These are phyloP conservation scores for Zygoascus biomembranicola DNA, from an alignment of 805 yeast species.

Conservation along the genomic window DNA sequence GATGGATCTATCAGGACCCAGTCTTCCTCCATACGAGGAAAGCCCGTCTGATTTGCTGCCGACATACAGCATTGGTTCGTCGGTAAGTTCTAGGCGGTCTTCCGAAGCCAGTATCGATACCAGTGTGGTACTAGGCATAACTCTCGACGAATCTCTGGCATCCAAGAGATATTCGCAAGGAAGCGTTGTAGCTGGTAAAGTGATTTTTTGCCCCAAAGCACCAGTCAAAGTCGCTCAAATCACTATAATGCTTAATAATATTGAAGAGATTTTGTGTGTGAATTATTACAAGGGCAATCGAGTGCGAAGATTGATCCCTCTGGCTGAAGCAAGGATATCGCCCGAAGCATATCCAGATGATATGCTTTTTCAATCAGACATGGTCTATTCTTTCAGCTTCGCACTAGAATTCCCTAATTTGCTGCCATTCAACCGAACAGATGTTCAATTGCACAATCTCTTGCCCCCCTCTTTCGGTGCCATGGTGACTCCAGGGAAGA, in stretches of 20 bases:
- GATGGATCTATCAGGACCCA: neutral
- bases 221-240: neutral
- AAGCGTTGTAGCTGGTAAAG: neutral
- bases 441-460: neutral
- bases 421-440: neutral
- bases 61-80: neutral
- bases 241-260: neutral
- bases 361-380: neutral
- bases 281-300: neutral
- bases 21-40: neutral
- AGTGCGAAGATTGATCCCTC: neutral
- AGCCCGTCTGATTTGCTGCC: neutral
- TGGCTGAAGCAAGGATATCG: neutral
- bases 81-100: neutral
- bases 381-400: neutral
- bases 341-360: neutral
- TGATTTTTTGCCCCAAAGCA: neutral
- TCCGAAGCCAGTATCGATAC: neutral
- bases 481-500: neutral
- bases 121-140: neutral
- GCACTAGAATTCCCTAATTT: neutral
- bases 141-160: neutral
- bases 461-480: slow-evolving; percentile 1
- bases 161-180: neutral
- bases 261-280: neutral